Base-by-base conservation (phyloP, 2,329 filamentous ascomycete species). In the Curvularia hawaiiensis region DNA sequence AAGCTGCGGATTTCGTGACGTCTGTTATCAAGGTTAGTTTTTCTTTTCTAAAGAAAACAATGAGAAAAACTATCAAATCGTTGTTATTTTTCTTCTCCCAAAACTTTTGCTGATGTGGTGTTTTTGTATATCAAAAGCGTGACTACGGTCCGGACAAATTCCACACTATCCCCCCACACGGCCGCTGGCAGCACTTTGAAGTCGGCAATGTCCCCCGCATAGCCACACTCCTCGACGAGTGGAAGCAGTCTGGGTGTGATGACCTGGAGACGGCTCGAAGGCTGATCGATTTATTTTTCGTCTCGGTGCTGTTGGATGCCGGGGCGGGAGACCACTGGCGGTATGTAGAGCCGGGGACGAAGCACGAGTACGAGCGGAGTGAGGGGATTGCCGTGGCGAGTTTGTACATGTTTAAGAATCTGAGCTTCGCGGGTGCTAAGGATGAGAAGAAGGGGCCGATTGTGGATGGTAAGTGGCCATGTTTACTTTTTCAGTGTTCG, bases 261-360 rank as follows among this genome's bases (percentile, higher is more conserved):
- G 84, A 82, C 58, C 84, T 85, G 45, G 90, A 94, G 76, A 84
- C 87, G 58, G 90, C 89, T 58, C 87, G 90, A 54, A 84, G 90
- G 59, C 77, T 93, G 59, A 84, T 94, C 56, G 90, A 93, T 67
- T 81, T 93, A 24, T 92, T 92, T 77, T 80, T 92, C 46, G 80
- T 95, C 60, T 93, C 90, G 50, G 91, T 95, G 4, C 79, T 95
- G 45, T 81, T 95, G 2, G 91, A 95, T 73, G 91, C 94, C 4
- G 94, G 94, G 24, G 92, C 94, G 1, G 94, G 94, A 35, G 93
- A 88, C 2, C 83, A 85, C 64, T 98, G 94, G 94, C 88, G 86
- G 60, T 98, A 96, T 79, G 92, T 90, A 79, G 95, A 92, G 70
- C 88, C 88, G 56, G 91, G 95, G 68, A 93, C 91, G 62, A 90